Percentiles rank a stretch among this genome's conserved stretches.
Evolutionary conservation across 2,329 filamentous ascomycete genomes (phyloP).

Genomic region (Drechslerella coelobrocha): DNA sequence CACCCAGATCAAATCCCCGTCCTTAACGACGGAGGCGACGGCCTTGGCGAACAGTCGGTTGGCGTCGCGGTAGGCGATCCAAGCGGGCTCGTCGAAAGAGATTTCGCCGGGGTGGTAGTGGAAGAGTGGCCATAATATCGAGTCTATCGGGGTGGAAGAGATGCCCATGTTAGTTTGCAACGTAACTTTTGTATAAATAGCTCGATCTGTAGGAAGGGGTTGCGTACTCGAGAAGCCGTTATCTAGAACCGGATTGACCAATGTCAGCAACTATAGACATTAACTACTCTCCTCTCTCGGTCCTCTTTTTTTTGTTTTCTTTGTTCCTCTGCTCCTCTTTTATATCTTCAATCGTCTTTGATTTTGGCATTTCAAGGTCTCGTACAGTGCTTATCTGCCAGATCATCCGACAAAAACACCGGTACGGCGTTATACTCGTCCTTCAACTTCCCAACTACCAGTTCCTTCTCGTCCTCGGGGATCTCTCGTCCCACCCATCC

Average conservation of each 20-base stretch:
- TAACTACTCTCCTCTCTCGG: too few species aligned
- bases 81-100: slow-evolving; percentile 93
- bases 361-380: neutral
- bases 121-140: slow-evolving; percentile 97
- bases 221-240: slow-evolving; percentile 92
- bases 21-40: slow-evolving; percentile 83
- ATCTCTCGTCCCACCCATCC: slow-evolving; percentile 95
- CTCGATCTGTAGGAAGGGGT: neutral
- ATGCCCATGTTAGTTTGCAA: neutral
- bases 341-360: neutral
- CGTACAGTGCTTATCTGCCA: slow-evolving; percentile 82
- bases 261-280: slow-evolving; percentile 28
- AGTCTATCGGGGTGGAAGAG: slow-evolving; percentile 68
- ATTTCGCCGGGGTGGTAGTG: slow-evolving; percentile 99
- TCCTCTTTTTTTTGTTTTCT: too few species aligned
- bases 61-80: slow-evolving; percentile 90
- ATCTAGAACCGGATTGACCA: slow-evolving; percentile 59
- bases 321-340: too few species aligned
- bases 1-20: slow-evolving; percentile 95
- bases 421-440: slow-evolving; percentile 88
- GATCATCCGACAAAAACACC: slow-evolving; percentile 89
- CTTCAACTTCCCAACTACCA: slow-evolving; percentile 78
- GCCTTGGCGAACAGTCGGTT: slow-evolving; percentile 91
- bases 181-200: slow-evolving; percentile 3
- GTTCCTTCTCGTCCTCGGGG: slow-evolving; percentile 78